A percentile compares a stretch with the other conserved stretches of the same genome.
Evolutionary conservation across 2,329 filamentous ascomycete species (phyloP).

Genomic region (Ophiostoma sp.): DNA sequence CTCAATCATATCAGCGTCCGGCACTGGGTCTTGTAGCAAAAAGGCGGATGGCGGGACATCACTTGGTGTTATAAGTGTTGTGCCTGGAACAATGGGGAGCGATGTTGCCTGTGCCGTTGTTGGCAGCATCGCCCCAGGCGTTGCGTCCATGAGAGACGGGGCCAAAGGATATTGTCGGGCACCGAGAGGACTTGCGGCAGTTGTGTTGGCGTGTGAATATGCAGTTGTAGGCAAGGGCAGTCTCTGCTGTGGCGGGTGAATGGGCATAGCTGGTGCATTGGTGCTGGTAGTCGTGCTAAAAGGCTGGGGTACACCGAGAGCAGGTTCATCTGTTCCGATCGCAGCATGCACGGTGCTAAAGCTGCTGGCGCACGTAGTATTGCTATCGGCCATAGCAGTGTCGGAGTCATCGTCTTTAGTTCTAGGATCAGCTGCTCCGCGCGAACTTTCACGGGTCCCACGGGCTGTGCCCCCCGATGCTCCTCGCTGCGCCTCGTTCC

Average conservation of each 20-base stretch:
- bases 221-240: neutral
- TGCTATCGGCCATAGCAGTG: neutral
- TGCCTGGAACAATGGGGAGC: neutral
- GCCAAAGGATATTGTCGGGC: neutral
- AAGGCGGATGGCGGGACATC: neutral
- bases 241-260: neutral
- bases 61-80: neutral
- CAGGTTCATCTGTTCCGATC: neutral
- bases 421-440: neutral
- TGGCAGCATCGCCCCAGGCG: neutral
- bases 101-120: neutral
- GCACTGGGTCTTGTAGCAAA: neutral
- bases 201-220: neutral
- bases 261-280: neutral
- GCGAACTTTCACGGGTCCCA: neutral
- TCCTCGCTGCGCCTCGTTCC: slow-evolving; percentile 13
- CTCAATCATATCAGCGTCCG: slow-evolving; percentile 19
- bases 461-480: neutral
- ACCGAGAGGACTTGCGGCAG: neutral
- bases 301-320: neutral
- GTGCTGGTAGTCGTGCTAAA: neutral
- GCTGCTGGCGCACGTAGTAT: no score
- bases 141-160: neutral
- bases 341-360: neutral
- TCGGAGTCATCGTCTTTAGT: neutral